A percentile compares a stretch with the other conserved stretches of the same genome.
These are phyloP conservation scores for Plasmodium ovale DNA, from an alignment of 169 alveolate species.

Conservation along the genomic window DNA sequence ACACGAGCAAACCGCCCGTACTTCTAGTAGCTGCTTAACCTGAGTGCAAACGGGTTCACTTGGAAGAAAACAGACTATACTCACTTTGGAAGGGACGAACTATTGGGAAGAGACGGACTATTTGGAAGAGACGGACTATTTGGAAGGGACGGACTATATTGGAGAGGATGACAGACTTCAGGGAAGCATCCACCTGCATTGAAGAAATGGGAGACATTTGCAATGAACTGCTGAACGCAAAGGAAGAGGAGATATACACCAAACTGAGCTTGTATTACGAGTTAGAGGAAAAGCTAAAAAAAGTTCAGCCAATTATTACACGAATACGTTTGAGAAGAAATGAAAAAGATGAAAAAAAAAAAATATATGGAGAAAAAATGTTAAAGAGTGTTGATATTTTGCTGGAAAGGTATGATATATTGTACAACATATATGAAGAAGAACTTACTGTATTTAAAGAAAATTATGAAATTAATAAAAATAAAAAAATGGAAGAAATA, in stretches of 20 bases:
- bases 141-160: too few relatives aligned
- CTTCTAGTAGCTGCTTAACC: too few relatives aligned
- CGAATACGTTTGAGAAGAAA: conserved; percentile 60
- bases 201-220: conserved; percentile 51
- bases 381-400: conserved; percentile 61
- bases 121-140: too few relatives aligned
- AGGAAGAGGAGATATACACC: conserved; percentile 36
- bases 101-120: too few relatives aligned
- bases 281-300: conserved; percentile 39
- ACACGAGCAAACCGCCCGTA: too few relatives aligned
- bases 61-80: too few relatives aligned
- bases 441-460: conserved; percentile 60
- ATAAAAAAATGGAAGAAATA: conserved; percentile 18
- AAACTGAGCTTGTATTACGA: conserved; percentile 67
- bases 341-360: conserved; percentile 51
- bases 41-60: too few relatives aligned
- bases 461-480: conserved; percentile 70
- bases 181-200: conserved; percentile 20
- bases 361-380: conserved; percentile 68
- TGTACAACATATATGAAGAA: conserved; percentile 63
- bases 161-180: conserved; percentile 66
- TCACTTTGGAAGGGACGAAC: too few relatives aligned
- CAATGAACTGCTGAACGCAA: conserved; percentile 49
- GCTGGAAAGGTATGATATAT: conserved; percentile 47
- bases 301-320: conserved; percentile 55